phyloP scores from a whole-genome alignment of 2,329 filamentous ascomycete species.

The Ceratocystis lukuohia region DNA sequence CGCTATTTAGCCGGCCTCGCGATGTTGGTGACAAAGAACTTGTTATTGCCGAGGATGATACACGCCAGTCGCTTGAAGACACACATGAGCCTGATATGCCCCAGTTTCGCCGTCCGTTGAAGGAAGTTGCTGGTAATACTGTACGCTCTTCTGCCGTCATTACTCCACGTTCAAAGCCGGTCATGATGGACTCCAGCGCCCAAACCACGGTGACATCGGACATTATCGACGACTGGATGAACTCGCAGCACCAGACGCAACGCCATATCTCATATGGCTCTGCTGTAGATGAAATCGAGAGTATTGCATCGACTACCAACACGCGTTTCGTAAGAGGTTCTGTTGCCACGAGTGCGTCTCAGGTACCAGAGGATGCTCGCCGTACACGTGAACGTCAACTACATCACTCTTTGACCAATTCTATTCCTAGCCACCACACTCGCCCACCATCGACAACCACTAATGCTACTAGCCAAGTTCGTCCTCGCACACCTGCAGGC shows the following conservation, averaged over 20 bases:
- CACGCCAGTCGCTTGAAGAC: conserved; percentile 38
- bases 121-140: conserved; percentile 49
- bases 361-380: conserved; percentile 11
- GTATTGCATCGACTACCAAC: conserved; percentile 36
- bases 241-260: conserved; percentile 32
- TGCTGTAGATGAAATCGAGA: conserved; percentile 45
- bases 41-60: conserved; percentile 52
- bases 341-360: conserved; percentile 31
- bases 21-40: conserved; percentile 20
- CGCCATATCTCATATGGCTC: conserved; percentile 22
- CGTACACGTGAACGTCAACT: conserved; percentile 10
- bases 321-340: conserved; percentile 2
- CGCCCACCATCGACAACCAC: conserved; percentile 39
- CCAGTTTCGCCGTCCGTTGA: conserved; percentile 45
- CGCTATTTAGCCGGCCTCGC: conserved; percentile 32
- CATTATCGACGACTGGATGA: conserved; percentile 64
- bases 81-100: conserved; percentile 34
- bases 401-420: conserved; percentile 29
- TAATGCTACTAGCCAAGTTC: conserved; percentile 32
- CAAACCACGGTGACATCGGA: conserved; percentile 77
- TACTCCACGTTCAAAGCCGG: not conserved
- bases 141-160: conserved; percentile 30
- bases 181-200: conserved; percentile 34
- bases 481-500: conserved; percentile 48
- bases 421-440: conserved; percentile 38